Evolutionary conservation across 257 asterid genomes (phyloP).

Genomic region (Hygrophila difformis): DNA sequence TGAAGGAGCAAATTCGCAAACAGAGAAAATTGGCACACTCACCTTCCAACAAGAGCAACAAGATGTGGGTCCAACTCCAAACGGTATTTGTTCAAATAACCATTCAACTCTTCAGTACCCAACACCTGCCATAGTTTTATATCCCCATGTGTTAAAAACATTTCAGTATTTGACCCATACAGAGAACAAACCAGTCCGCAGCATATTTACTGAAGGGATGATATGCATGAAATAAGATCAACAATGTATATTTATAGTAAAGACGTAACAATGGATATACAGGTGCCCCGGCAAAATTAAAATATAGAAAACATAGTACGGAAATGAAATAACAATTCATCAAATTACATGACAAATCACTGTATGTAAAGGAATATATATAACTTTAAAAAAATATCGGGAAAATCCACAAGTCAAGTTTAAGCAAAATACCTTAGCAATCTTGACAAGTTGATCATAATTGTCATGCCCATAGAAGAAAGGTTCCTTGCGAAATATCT

Average conservation of each 20-base stretch:
- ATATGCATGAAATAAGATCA: too few relatives aligned
- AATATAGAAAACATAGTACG: too few relatives aligned
- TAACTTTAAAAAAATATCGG: too few relatives aligned
- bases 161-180: not conserved
- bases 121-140: constrained; percentile 42
- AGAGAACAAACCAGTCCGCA: not conserved
- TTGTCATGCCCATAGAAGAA: constrained; percentile 92
- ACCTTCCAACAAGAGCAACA: constrained; percentile 78
- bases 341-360: too few relatives aligned
- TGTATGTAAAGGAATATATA: too few relatives aligned
- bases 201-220: too few relatives aligned
- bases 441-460: constrained; percentile 84
- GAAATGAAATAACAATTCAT: too few relatives aligned
- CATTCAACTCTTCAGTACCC: constrained; percentile 70
- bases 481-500: constrained; percentile 91
- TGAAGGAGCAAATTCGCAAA: not conserved
- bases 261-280: too few relatives aligned
- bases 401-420: not conserved
- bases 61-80: constrained; percentile 65
- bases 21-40: not conserved
- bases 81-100: constrained; percentile 64
- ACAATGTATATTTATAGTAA: too few relatives aligned
- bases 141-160: not conserved
- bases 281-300: too few relatives aligned
- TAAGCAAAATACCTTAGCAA: constrained; percentile 71